Conservation (phyloP, 495 filamentous ascomycete species). For the Aspergillus leporis region DNA sequence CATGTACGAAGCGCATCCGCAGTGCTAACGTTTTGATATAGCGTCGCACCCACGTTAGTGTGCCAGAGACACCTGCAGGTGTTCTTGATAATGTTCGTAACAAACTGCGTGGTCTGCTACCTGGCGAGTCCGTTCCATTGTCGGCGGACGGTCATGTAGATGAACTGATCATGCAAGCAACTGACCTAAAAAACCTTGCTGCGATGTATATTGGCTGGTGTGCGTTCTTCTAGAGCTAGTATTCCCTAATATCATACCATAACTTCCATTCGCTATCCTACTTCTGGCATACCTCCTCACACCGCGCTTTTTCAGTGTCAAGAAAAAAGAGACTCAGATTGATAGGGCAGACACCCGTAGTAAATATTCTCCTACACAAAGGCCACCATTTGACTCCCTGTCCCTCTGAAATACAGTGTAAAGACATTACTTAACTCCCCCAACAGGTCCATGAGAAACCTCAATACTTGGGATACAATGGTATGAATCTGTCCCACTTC, state of each 20-base stretch:
- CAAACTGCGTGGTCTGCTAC: constrained; percentile 82
- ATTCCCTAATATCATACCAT: not conserved
- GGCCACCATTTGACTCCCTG: not conserved
- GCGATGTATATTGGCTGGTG: constrained; percentile 99
- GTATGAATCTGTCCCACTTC: not conserved
- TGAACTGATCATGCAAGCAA: constrained; percentile 82
- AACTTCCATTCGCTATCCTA: not conserved
- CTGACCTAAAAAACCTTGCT: constrained; percentile 70
- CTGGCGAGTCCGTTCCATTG: constrained; percentile 83
- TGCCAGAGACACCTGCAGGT: constrained; percentile 83
- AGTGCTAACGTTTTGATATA: constrained; percentile 32
- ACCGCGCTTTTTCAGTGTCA: not conserved
- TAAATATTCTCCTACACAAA: not conserved
- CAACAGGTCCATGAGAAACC: too few species aligned
- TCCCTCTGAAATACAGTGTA: not conserved
- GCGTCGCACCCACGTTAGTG: constrained; percentile 57
- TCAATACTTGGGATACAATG: too few species aligned
- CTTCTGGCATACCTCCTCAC: not conserved
- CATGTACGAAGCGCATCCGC: constrained; percentile 1
- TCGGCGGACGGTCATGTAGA: constrained; percentile 96
- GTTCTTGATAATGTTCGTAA: constrained; percentile 86
- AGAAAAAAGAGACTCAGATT: not conserved
- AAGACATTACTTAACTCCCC: too few species aligned
- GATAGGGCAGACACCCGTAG: not conserved
- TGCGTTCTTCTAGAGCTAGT: constrained; percentile 68